Conservation (phyloP, 345 rosid species). For the Citrus maxima region DNA sequence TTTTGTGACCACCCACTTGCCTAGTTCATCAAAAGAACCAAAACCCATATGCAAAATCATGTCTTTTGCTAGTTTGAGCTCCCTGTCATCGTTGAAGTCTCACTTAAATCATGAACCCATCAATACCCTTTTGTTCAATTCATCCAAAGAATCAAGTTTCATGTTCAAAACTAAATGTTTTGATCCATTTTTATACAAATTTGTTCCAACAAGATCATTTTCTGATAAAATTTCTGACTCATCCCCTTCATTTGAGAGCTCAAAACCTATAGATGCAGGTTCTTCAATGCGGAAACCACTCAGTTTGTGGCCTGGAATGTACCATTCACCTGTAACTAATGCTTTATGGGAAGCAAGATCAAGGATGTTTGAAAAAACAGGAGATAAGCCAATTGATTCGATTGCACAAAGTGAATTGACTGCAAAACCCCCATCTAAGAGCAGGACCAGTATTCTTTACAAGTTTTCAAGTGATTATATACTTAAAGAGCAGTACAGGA, state of each 20-base stretch:
- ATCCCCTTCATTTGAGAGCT: slow-evolving; percentile 14
- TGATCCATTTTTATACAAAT: background rate
- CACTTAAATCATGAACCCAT: background rate
- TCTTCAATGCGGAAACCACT: slow-evolving; percentile 76
- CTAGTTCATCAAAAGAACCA: slow-evolving; percentile 2
- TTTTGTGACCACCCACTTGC: background rate
- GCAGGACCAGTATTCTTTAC: slow-evolving; percentile 71
- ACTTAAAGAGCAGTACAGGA: slow-evolving; percentile 79
- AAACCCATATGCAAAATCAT: slow-evolving; percentile 5
- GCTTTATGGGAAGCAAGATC: slow-evolving; percentile 94
- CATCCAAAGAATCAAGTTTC: slow-evolving; percentile 9
- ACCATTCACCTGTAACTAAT: slow-evolving; percentile 88
- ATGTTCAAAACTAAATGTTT: background rate
- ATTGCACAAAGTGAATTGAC: slow-evolving; percentile 28
- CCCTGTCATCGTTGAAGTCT: background rate
- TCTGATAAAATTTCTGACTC: slow-evolving; percentile 22
- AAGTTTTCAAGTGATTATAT: slow-evolving; percentile 70
- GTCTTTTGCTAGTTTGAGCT: background rate
- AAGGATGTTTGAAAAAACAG: slow-evolving; percentile 44
- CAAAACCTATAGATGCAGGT: slow-evolving; percentile 70
- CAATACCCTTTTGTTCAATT: slow-evolving; percentile 8
- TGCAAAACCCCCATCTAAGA: slow-evolving; percentile 56
- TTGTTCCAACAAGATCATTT: slow-evolving; percentile 20
- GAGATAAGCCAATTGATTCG: slow-evolving; percentile 17
- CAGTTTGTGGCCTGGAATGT: slow-evolving; percentile 96